Evolutionary conservation across 768 basidiomycete genomes (phyloP).

Genomic region (Agaricus blazei): DNA sequence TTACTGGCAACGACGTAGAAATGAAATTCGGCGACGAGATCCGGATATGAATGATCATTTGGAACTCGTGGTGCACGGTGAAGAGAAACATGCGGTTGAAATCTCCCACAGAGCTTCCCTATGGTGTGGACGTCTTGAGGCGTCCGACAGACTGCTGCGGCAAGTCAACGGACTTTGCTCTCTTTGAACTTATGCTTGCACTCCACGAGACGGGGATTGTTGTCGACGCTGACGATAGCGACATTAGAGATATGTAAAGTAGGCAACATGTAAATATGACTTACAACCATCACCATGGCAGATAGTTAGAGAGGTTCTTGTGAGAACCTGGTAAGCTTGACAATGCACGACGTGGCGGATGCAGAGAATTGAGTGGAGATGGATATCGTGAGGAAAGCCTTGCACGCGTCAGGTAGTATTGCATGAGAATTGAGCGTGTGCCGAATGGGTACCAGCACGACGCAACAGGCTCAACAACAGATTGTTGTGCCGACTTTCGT

Average conservation of each 20-base stretch:
- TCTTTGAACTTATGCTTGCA: constrained; percentile 36
- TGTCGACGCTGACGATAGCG: constrained; percentile 29
- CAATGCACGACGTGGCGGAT: constrained; percentile 24
- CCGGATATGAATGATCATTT: constrained; percentile 40
- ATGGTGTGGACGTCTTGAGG: constrained; percentile 31
- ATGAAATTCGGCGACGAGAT: constrained; percentile 29
- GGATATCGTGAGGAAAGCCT: constrained; percentile 17
- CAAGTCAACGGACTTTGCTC: constrained; percentile 35
- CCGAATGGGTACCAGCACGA: too few species aligned
- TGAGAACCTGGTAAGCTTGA: constrained; percentile 23
- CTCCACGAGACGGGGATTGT: constrained; percentile 41
- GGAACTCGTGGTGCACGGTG: constrained; percentile 27
- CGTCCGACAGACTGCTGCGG: constrained; percentile 34
- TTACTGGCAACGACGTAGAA: constrained; percentile 38
- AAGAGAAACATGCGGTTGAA: constrained; percentile 37
- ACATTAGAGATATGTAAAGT: constrained; percentile 20
- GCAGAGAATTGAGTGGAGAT: constrained; percentile 21
- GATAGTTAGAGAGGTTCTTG: constrained; percentile 34
- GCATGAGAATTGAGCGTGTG: too few species aligned
- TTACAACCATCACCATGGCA: constrained; percentile 40
- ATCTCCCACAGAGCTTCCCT: constrained; percentile 40
- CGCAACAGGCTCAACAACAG: too few species aligned
- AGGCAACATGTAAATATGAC: constrained; percentile 24
- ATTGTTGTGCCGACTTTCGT: too few species aligned
- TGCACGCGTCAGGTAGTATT: too few species aligned